Evolutionary conservation across 306 rosid species (phyloP).

Genomic region (Prinsepia uniflora): DNA sequence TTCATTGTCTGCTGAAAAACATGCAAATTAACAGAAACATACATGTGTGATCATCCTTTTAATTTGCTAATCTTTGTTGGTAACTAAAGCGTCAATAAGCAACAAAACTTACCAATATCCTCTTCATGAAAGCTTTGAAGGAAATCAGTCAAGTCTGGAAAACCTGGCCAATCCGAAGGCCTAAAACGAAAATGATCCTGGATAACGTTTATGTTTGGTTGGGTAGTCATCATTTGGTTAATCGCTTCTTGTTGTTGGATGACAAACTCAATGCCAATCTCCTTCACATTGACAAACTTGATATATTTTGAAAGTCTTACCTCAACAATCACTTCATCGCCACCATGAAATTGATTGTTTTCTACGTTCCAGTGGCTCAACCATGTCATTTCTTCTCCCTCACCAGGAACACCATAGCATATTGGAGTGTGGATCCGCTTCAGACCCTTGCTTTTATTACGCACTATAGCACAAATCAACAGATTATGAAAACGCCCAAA

Average conservation of each 20-base stretch:
- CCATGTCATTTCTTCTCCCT: conserved; percentile 13
- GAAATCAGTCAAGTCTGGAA: no score
- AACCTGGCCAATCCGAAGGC: no score
- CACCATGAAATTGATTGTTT: not conserved
- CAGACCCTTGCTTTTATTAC: conserved; percentile 1
- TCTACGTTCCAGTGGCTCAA: not conserved
- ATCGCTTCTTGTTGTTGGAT: no score
- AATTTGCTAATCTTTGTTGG: no score
- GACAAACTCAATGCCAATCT: not conserved
- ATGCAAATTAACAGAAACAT: not conserved
- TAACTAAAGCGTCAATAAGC: no score
- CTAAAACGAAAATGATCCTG: no score
- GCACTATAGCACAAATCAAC: rapidly evolving
- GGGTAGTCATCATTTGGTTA: no score
- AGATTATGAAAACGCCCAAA: rapidly evolving
- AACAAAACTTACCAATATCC: no score
- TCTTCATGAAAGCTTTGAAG: no score
- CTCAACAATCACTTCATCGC: not conserved
- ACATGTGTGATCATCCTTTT: no score
- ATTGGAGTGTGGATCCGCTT: not conserved
- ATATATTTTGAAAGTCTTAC: rapidly evolving
- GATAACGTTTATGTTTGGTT: no score
- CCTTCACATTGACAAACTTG: not conserved
- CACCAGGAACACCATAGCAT: not conserved
- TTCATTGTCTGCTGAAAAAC: not conserved